Evolutionary conservation across 202 grass and related monocot species (phyloP), one percentile per base, ranked within the genome.

Genomic region (Musa balbisiana): DNA sequence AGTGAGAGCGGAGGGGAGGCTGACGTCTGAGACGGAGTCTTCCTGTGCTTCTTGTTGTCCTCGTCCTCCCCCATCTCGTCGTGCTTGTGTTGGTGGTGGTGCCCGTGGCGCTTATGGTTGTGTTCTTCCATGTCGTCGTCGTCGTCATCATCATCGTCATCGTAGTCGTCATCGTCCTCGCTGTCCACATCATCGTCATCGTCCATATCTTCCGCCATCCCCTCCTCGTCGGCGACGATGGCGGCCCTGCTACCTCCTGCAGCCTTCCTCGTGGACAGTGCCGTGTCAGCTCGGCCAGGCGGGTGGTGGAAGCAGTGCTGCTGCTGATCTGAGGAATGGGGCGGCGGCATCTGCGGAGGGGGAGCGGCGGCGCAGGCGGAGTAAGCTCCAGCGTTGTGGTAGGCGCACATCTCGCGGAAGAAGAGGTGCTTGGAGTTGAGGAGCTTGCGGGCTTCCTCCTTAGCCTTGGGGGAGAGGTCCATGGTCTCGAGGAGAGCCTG

Each of bases 1-100:
- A 96, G 92, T 62, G 89, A 92, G 75, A 87, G 84, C 71, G 80
- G 73, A 1, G 71, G 43, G 2, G 74, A 81, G 19, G 77, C 76
- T 19, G 86, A 81, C 24, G 78, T 67, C 21, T 74, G 72, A 4
- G 72, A 76, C 33, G 59, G 23, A 3, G 49, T 25, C 26, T 43
- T 51, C 56, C 10, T n/a, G 10, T 29, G n/a, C 59, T 43, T 76
- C 59, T 76, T 76, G 9, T 15, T 55, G 55, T 75, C 73, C 59
- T 76, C 58, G 19, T 64, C 59, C 19, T n/a, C 74, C 12, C 64
- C 74, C 33, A 51, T 60, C 11, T 64, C 59, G 58, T 24, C 51
- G 43, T 51, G 25, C 20, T 73, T 51, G 10, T 52, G 68, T 8
- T 13, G 55, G 53, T 62, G 54, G 25, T 75, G 53, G 23, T 74